phyloP scores from a whole-genome alignment of 805 yeast species.

The Sungouiozyma ichnusensis region DNA sequence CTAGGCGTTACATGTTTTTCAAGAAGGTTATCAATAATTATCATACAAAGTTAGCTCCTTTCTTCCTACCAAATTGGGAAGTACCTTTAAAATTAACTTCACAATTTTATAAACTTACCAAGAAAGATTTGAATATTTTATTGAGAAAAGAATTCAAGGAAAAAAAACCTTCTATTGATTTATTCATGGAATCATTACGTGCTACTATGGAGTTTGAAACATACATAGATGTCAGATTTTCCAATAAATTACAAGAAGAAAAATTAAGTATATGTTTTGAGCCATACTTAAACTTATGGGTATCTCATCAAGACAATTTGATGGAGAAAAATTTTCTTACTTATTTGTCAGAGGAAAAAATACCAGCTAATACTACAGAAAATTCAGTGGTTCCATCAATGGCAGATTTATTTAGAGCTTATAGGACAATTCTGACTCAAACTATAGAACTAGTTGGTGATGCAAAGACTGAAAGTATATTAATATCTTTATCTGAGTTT shows the following conservation, averaged over 20 bases:
- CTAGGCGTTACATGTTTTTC: conserved; percentile 72
- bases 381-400: conserved; percentile 75
- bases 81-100: conserved; percentile 51
- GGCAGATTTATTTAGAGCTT: conserved; percentile 73
- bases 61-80: conserved; percentile 67
- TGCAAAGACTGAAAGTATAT: conserved; percentile 12
- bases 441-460: conserved; percentile 42
- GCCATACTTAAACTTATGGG: conserved; percentile 80
- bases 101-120: conserved; percentile 58
- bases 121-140: conserved; percentile 50
- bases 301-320: conserved; percentile 64
- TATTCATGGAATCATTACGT: conserved; percentile 57
- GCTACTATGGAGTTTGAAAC: conserved; percentile 79
- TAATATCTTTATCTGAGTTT: conserved; percentile 39
- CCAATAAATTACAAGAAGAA: conserved; percentile 33
- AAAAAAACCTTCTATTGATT: conserved; percentile 42
- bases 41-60: conserved; percentile 38
- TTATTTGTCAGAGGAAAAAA: conserved; percentile 47
- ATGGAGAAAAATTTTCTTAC: conserved; percentile 54
- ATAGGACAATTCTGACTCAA: conserved; percentile 63
- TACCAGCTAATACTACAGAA: conserved; percentile 39
- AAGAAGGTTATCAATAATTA: conserved; percentile 55
- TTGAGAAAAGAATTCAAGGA: conserved; percentile 36
- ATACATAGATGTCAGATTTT: conserved; percentile 53
- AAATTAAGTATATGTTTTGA: conserved; percentile 62